These are phyloP conservation scores for Bertia moriformis DNA, from an alignment of 2,329 filamentous ascomycete genomes.

Conservation along the genomic window DNA sequence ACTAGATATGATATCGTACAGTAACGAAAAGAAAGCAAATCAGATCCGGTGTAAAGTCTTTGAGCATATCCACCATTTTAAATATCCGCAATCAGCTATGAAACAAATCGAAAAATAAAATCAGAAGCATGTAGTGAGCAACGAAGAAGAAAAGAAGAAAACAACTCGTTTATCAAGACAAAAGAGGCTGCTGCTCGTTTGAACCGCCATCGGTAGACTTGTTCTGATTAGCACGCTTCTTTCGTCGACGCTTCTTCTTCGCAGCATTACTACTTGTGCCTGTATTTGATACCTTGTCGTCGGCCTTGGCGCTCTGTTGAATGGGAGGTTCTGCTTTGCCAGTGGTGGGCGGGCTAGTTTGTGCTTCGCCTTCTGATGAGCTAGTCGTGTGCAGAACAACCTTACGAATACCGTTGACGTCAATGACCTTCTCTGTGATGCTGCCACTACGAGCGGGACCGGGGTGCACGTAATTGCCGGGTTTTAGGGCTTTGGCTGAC, in stretches of 20 bases:
- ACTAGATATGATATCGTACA: too few species aligned
- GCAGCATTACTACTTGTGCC: neutral
- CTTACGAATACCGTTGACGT: slow-evolving; percentile 61
- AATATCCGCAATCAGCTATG: too few species aligned
- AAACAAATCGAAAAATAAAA: too few species aligned
- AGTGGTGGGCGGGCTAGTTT: neutral
- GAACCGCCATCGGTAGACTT: neutral
- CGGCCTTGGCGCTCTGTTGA: neutral
- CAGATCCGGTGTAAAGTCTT: too few species aligned
- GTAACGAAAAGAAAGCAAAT: too few species aligned
- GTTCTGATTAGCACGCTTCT: neutral
- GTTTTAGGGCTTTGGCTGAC: slow-evolving; percentile 9
- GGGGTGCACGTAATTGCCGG: slow-evolving; percentile 19
- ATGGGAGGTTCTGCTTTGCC: slow-evolving; percentile 1
- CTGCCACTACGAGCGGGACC: slow-evolving; percentile 55
- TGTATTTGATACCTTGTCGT: neutral
- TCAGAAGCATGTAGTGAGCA: neutral
- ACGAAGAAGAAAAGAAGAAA: neutral
- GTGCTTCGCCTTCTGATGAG: slow-evolving; percentile 20
- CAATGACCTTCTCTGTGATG: slow-evolving; percentile 66
- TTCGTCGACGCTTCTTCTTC: neutral
- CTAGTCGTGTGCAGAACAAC: slow-evolving; percentile 59
- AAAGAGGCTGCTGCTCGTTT: neutral
- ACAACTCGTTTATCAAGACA: neutral
- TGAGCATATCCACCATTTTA: too few species aligned